Percentiles rank a stretch among this genome's conserved stretches.
Evolutionary conservation across 1,284 basidiomycete species (phyloP).

Genomic region (Farysia itapuensis): DNA sequence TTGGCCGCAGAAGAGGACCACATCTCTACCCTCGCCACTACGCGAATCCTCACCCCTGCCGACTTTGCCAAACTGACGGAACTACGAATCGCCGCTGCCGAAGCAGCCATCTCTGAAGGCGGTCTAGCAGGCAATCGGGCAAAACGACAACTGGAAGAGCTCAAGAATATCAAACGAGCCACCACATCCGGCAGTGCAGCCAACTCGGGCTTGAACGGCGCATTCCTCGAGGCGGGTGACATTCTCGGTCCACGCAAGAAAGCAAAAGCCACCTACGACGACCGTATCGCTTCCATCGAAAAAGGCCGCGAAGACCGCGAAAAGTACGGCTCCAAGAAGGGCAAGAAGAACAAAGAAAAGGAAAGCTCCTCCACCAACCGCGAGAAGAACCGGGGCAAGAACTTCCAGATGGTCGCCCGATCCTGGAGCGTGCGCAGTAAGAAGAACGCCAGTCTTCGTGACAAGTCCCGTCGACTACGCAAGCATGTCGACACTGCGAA

Average conservation of each 20-base stretch:
- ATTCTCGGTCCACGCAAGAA: constrained; percentile 95
- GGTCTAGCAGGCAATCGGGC: constrained; percentile 41
- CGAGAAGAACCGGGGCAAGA: constrained; percentile 54
- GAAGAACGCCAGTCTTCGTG: constrained; percentile 53
- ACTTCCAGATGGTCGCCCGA: constrained; percentile 56
- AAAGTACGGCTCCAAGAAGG: constrained; percentile 72
- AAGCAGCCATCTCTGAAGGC: constrained; percentile 64
- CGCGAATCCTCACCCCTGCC: constrained; percentile 93
- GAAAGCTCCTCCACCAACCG: constrained; percentile 49
- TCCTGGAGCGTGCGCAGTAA: constrained; percentile 54
- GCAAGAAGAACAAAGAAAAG: constrained; percentile 58
- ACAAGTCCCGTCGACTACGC: constrained; percentile 50
- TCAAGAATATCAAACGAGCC: constrained; percentile 68
- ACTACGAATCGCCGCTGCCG: constrained; percentile 75
- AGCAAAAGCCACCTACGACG: constrained; percentile 88
- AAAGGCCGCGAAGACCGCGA: constrained; percentile 93
- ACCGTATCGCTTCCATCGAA: constrained; percentile 86
- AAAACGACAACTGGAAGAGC: constrained; percentile 64
- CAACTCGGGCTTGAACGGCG: constrained; percentile 62
- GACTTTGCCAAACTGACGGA: constrained; percentile 93
- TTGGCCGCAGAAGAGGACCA: constrained; percentile 16
- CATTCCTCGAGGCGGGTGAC: constrained; percentile 49
- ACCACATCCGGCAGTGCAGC: constrained; percentile 54
- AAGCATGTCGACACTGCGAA: constrained; percentile 52
- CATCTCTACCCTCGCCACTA: constrained; percentile 66